Conservation (phyloP, 352 stramenopile species). For the Pythium angustatum region DNA sequence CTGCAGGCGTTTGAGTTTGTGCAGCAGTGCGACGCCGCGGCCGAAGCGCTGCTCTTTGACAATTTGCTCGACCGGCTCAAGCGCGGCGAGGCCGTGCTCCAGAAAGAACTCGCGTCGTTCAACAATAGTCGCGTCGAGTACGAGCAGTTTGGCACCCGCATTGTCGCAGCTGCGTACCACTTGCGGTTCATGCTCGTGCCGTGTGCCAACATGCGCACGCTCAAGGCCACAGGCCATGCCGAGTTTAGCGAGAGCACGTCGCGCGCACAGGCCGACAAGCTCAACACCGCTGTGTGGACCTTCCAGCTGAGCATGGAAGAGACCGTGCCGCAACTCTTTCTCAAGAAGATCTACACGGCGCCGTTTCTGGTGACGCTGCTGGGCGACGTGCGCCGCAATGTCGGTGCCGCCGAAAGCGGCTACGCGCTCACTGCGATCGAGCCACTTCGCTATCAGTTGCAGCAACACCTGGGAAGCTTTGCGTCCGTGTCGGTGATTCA, state of each 20-base stretch:
- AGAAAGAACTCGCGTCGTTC: constrained; percentile 10
- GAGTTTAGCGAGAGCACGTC: neutral
- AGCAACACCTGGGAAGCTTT: neutral
- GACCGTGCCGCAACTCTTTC: constrained; percentile 9
- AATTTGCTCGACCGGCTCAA: constrained; percentile 9
- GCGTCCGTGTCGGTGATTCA: no score
- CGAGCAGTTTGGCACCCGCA: constrained; percentile 13
- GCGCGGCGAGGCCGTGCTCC: constrained; percentile 7
- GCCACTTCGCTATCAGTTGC: no score
- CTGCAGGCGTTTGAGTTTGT: constrained; percentile 22
- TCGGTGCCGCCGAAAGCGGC: no score
- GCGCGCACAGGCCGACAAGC: neutral
- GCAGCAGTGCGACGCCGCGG: constrained; percentile 7
- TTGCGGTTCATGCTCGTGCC: constrained; percentile 16
- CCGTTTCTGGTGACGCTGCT: neutral
- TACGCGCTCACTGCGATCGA: no score
- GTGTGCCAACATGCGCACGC: constrained; percentile 14
- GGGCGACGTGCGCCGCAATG: neutral
- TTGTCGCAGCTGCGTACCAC: constrained; percentile 10
- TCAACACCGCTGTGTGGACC: constrained; percentile 5
- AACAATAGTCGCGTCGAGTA: constrained; percentile 18
- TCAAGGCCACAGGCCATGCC: neutral
- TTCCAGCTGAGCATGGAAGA: constrained; percentile 17
- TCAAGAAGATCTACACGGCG: constrained; percentile 14
- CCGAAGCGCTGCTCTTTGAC: constrained; percentile 12